Base-by-base conservation (phyloP, 495 filamentous ascomycete genomes). In the Aspergillus sclerotioniger region DNA sequence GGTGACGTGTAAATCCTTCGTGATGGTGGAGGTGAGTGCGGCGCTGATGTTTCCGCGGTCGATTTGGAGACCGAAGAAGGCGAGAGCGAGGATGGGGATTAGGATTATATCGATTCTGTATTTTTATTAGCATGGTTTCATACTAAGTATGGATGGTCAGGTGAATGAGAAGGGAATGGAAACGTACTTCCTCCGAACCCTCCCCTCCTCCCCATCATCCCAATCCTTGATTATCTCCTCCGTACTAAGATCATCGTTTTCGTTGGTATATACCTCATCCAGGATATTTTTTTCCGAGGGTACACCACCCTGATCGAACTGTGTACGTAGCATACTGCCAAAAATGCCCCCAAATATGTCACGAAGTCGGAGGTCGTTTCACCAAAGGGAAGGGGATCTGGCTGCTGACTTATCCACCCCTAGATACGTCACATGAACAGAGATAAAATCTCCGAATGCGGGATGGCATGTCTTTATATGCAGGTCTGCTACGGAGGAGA, bases 11-110 rank as follows among this genome's bases (percentile, higher is more conserved):
- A 85, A 69, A 53, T 85, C 83, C 21, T 71, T 51, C 2, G 78
- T 78, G 57, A 85, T 81, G 51, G 71, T 74, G 9, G 71, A 76
- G 15, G 83, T 84, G 17, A 80, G 51, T 6, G 75, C 76, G 37
- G 68, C 77, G 56, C 76, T 76, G 62, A 82, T 80, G 49, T 82
- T 82, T 3, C 75, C 77, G 7, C 81, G 71, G 56, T 85, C 82
- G 44, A 84, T 66, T 49, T 85, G 82, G 6, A 84, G 59, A n/a
- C 79, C 66, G 62, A 87, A 86, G 56, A 88, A 83, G 7, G 79
- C 81, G 12, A 85, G 60, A 6, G 76, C 76, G 9, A 85, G 69
- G 19, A 80, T 67, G 0, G 82, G 81, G n/a, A 85, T 62, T 7
- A 81, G 54, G 54, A 80, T 77, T 3, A 79, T 61, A 58, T 85